These are phyloP conservation scores for Rosellinia necatrix DNA, from an alignment of 2,329 filamentous ascomycete genomes.

Conservation along the genomic window DNA sequence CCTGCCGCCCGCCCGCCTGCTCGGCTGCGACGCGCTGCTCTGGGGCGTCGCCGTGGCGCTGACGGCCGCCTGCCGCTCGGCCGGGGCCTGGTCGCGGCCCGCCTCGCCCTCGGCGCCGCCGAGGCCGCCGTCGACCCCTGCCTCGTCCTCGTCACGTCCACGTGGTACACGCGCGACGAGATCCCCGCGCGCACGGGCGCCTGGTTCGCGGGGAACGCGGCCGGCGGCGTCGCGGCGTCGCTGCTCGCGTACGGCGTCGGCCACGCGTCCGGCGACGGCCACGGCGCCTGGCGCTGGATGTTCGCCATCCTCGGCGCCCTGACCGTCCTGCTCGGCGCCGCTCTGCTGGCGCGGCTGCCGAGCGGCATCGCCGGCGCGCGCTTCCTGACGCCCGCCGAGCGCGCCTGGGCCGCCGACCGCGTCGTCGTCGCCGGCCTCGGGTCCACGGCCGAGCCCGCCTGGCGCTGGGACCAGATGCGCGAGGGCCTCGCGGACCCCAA, in stretches of 20 bases:
- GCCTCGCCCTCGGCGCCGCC: constrained; percentile 59
- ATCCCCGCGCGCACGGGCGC: constrained; percentile 59
- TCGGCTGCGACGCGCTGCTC: constrained; percentile 52
- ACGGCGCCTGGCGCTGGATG: constrained; percentile 57
- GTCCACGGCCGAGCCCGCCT: constrained; percentile 52
- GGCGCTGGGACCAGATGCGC: constrained; percentile 54
- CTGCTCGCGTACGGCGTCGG: constrained; percentile 61
- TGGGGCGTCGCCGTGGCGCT: constrained; percentile 55
- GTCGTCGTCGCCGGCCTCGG: constrained; percentile 57
- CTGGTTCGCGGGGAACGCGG: constrained; percentile 59
- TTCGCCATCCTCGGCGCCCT: constrained; percentile 58
- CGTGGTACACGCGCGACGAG: constrained; percentile 62
- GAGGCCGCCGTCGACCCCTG: constrained; percentile 60
- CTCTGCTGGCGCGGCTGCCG: constrained; percentile 54
- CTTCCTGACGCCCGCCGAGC: constrained; percentile 61
- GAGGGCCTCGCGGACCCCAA: constrained; percentile 63
- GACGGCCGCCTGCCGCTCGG: constrained; percentile 52
- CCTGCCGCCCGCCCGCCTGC: constrained; percentile 53
- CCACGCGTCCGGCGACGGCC: constrained; percentile 31
- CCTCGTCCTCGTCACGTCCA: constrained; percentile 60
- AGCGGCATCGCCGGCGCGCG: constrained; percentile 58
- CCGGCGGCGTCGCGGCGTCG: constrained; percentile 53
- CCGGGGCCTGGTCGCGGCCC: constrained; percentile 54
- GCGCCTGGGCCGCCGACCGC: constrained; percentile 51
- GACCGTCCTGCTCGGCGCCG: constrained; percentile 57